phyloP scores from a whole-genome alignment of 768 basidiomycete species.

The Lactarius deliciosus region DNA sequence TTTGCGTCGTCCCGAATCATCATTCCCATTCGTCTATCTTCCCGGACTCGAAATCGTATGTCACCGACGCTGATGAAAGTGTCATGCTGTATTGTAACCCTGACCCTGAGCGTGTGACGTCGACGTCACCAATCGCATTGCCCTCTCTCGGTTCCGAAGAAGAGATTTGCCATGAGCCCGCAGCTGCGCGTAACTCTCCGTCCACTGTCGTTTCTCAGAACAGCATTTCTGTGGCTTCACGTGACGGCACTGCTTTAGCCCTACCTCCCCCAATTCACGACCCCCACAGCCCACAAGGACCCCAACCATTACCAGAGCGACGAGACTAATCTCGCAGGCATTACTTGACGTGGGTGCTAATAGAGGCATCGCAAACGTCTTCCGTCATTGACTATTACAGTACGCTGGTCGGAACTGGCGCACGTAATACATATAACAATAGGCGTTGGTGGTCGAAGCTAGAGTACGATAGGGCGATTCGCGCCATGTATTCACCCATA shows the following conservation, averaged over 20 bases:
- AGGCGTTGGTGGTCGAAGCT: not conserved
- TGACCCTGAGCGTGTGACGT: not conserved
- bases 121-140: slow-evolving; percentile 4
- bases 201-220: not conserved
- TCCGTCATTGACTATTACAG: not conserved
- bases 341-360: not conserved
- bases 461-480: too few relatives aligned
- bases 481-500: slow-evolving; percentile 53
- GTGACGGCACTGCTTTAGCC: not conserved
- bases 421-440: not conserved
- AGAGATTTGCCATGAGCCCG: not conserved
- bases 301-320: not conserved
- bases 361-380: not conserved
- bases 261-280: not conserved
- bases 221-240: not conserved
- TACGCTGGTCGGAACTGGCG: not conserved
- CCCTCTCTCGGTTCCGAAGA: slow-evolving; percentile 2
- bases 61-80: not conserved
- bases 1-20: slow-evolving; percentile 17
- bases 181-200: not conserved
- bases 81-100: not conserved
- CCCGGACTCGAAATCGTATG: not conserved
- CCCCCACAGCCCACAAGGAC: not conserved
- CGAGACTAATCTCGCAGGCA: not conserved
- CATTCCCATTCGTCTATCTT: not conserved